A percentile compares a stretch with the other conserved stretches of the same genome.
Conservation (phyloP, 306 rosid genomes). For the Cucumis melo region DNA sequence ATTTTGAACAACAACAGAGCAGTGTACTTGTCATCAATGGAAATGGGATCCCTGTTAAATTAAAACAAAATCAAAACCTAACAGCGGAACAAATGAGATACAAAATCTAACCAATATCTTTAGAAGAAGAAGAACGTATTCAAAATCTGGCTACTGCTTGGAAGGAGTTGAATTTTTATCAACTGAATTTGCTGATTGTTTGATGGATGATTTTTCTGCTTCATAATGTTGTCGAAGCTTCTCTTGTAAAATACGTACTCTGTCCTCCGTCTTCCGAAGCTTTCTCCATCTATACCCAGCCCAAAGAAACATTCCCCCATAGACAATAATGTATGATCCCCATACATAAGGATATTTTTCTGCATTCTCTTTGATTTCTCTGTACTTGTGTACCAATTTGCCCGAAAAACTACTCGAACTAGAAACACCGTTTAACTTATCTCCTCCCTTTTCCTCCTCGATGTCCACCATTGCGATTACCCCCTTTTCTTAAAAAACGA, state of each 20-base stretch:
- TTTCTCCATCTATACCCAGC: conserved; percentile 61
- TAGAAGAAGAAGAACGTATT: neutral
- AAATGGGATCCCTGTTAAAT: neutral
- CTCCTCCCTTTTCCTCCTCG: conserved; percentile 27
- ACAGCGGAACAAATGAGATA: neutral
- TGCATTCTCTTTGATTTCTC: conserved; percentile 47
- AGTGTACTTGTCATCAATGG: neutral
- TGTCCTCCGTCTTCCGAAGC: conserved; percentile 67
- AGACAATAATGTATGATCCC: conserved; percentile 68
- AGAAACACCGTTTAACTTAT: conserved; percentile 12
- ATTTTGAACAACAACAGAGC: neutral
- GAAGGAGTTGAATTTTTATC: conserved; percentile 25
- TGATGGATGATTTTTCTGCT: conserved; percentile 36
- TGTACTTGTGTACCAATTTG: conserved; percentile 34
- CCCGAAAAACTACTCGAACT: conserved; percentile 23
- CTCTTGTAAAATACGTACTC: conserved; percentile 47
- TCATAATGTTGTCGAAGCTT: conserved; percentile 40
- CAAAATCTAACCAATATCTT: neutral
- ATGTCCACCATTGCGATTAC: conserved; percentile 13
- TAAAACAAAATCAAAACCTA: neutral
- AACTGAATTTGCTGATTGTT: conserved; percentile 29
- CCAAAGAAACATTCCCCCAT: conserved; percentile 67
- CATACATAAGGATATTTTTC: conserved; percentile 76
- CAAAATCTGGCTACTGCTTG: conserved; percentile 12
- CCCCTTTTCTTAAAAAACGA: neutral